Conservation (phyloP, 202 grass and related monocot genomes). For the Elaeis oleifera region DNA sequence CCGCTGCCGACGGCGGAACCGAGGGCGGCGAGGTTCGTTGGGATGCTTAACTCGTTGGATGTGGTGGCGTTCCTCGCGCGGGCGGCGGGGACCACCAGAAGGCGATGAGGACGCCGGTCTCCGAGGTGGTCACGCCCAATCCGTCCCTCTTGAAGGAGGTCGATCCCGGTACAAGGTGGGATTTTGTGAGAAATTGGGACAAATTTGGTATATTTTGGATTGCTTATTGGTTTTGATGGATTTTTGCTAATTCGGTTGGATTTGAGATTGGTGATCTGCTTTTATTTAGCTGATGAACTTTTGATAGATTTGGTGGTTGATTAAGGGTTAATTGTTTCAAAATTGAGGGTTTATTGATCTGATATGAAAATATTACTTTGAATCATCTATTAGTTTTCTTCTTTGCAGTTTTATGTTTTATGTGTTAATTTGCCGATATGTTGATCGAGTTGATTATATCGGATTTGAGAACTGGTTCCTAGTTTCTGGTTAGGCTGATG, state of each 20-base stretch:
- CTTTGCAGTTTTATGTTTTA: too few species aligned
- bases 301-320: neutral
- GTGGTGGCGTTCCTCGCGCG: conserved; percentile 46
- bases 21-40: conserved; percentile 28
- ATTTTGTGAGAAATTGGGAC: neutral
- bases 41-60: conserved; percentile 52
- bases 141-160: conserved; percentile 36
- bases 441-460: too few species aligned
- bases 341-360: too few species aligned
- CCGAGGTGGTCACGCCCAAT: conserved; percentile 45
- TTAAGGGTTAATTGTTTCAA: neutral
- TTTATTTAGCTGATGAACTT: neutral
- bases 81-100: conserved; percentile 3
- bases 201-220: neutral
- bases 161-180: conserved; percentile 38
- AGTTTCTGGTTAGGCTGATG: too few species aligned
- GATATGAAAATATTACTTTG: too few species aligned
- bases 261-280: neutral
- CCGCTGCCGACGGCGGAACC: conserved; percentile 12
- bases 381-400: too few species aligned
- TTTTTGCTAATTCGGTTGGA: neutral
- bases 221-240: neutral
- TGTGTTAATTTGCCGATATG: too few species aligned
- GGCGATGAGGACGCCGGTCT: conserved; percentile 32
- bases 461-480: too few species aligned